Evolutionary conservation across 202 grass and related monocot species (phyloP).

Genomic region (Carex arenaria): DNA sequence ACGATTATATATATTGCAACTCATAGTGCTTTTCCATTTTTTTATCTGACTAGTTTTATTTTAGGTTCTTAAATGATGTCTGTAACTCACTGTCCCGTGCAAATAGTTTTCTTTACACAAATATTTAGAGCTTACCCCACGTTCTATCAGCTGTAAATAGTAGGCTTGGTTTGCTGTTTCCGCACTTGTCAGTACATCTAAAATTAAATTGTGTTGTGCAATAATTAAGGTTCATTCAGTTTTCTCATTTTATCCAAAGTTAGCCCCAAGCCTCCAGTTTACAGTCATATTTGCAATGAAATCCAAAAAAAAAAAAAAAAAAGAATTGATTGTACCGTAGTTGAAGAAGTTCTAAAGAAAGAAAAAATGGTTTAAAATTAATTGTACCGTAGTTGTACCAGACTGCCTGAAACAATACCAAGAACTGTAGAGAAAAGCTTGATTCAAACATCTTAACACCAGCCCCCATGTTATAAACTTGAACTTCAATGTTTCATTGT

Average conservation of each 20-base stretch:
- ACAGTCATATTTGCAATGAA: background rate
- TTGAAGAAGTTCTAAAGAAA: background rate
- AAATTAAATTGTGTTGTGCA: background rate
- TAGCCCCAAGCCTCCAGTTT: background rate
- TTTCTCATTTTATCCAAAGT: slow-evolving; percentile 5
- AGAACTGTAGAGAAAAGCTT: background rate
- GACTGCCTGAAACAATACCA: background rate
- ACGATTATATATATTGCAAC: background rate
- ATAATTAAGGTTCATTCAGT: background rate
- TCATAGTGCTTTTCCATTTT: background rate
- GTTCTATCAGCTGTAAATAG: background rate
- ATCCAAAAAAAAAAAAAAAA: background rate
- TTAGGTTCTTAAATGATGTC: background rate
- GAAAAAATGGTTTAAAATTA: background rate
- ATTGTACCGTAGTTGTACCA: background rate
- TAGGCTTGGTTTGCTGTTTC: background rate
- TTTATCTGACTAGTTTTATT: background rate
- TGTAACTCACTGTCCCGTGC: background rate
- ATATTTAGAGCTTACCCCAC: background rate
- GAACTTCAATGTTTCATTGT: background rate
- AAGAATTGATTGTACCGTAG: background rate
- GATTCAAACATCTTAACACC: slow-evolving; percentile 3
- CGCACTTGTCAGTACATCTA: background rate
- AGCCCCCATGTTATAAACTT: background rate
- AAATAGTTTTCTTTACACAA: background rate